Evolutionary conservation across 2,329 filamentous ascomycete genomes (phyloP).

Genomic region (Colletotrichum limetticola): DNA sequence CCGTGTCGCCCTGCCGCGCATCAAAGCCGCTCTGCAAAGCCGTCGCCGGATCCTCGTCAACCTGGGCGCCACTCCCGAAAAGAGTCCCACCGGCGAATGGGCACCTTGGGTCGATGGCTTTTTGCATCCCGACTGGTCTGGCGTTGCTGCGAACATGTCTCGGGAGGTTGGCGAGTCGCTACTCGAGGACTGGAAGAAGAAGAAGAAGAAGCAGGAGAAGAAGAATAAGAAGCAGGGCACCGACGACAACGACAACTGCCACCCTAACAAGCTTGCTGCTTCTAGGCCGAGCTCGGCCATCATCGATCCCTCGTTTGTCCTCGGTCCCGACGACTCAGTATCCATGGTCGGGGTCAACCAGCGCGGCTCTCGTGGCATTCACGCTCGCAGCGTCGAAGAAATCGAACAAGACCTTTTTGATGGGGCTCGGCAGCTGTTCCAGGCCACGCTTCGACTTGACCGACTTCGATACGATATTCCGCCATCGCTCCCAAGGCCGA

Average conservation of each 20-base stretch:
- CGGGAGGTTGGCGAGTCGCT: neutral
- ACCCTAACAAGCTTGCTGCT: neutral
- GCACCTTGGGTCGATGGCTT: neutral
- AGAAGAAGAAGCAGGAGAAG: neutral
- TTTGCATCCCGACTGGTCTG: neutral
- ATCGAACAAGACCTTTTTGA: too few relatives aligned
- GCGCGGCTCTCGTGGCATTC: neutral
- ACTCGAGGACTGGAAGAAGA: neutral
- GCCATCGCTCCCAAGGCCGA: too few relatives aligned
- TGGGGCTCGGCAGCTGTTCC: too few relatives aligned
- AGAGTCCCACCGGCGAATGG: neutral
- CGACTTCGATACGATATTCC: too few relatives aligned
- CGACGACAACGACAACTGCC: neutral
- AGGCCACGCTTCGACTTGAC: too few relatives aligned
- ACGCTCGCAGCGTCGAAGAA: neutral
- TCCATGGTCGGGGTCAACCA: neutral
- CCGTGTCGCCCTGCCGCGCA: neutral
- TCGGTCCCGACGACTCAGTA: neutral
- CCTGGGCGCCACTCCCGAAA: neutral
- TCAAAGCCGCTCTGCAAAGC: neutral
- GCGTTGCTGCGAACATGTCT: neutral
- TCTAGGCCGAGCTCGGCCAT: neutral
- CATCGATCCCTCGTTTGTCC: neutral
- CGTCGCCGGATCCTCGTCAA: neutral
- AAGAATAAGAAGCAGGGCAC: constrained; percentile 34